Evolutionary conservation across 352 stramenopile genomes (phyloP).

Genomic region (Halophytophthora batemanensis): DNA sequence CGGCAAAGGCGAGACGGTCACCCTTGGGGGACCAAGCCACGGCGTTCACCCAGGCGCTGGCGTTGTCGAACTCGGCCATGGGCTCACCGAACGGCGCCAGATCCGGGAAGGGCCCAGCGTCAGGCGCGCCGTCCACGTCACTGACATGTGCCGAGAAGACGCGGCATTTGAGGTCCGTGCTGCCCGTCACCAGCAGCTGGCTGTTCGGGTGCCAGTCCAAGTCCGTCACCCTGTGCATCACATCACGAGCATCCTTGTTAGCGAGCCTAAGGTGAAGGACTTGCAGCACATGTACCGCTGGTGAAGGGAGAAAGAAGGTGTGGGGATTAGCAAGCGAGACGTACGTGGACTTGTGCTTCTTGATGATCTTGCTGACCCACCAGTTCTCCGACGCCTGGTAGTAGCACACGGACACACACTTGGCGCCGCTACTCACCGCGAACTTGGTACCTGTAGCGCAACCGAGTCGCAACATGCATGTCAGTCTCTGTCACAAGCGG

Average conservation of each 20-base stretch:
- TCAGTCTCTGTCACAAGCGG: not conserved
- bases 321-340: slow-evolving; percentile 16
- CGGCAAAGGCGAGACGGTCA: slow-evolving; percentile 84
- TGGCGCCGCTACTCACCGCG: slow-evolving; percentile 90
- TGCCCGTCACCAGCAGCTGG: slow-evolving; percentile 89
- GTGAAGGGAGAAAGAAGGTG: not conserved
- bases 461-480: too few relatives aligned
- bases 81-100: slow-evolving; percentile 80
- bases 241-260: not conserved
- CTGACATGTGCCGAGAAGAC: slow-evolving; percentile 89
- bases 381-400: slow-evolving; percentile 92
- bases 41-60: slow-evolving; percentile 89
- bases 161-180: slow-evolving; percentile 92
- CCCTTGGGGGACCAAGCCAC: slow-evolving; percentile 91
- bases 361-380: slow-evolving; percentile 97
- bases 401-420: slow-evolving; percentile 92
- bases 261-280: too few relatives aligned
- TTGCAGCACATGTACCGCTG: not conserved
- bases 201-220: slow-evolving; percentile 93
- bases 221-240: slow-evolving; percentile 61
- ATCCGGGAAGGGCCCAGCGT: slow-evolving; percentile 71
- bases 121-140: slow-evolving; percentile 71
- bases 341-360: slow-evolving; percentile 95
- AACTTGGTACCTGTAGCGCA: slow-evolving; percentile 84
- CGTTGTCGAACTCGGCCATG: slow-evolving; percentile 84